These are phyloP conservation scores for Oryza brachyantha DNA, from an alignment of 176 grass and related monocot species.

Conservation along the genomic window DNA sequence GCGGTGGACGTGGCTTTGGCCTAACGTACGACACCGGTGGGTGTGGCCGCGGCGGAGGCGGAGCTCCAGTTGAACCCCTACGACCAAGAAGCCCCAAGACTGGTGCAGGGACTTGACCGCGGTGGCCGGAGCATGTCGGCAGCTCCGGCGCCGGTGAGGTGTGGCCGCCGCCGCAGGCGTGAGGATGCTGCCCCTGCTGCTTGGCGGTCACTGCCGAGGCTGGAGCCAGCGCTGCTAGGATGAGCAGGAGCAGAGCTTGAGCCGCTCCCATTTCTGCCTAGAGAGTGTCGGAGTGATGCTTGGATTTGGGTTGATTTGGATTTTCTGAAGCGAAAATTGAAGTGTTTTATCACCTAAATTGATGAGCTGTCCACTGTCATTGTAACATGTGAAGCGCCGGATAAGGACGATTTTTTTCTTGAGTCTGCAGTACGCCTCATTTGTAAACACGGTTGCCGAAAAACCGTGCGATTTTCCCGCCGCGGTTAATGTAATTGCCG, in stretches of 20 bases:
- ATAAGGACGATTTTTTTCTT: too few species aligned
- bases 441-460: too few species aligned
- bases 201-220: neutral
- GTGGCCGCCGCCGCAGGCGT: neutral
- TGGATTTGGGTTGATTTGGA: too few species aligned
- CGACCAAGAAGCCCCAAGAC: slow-evolving; percentile 11
- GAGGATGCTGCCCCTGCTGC: neutral
- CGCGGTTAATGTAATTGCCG: too few species aligned
- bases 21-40: neutral
- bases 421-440: too few species aligned
- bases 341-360: too few species aligned
- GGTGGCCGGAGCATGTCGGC: neutral
- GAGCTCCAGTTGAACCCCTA: neutral
- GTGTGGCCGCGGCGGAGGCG: neutral
- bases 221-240: neutral
- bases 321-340: too few species aligned
- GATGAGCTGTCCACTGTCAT: too few species aligned
- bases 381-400: too few species aligned
- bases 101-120: neutral
- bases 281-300: too few species aligned
- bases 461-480: too few species aligned
- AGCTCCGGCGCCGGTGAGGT: neutral
- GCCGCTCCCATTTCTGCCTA: neutral
- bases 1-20: too few species aligned
- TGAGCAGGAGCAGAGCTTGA: neutral